Evolutionary conservation across 805 yeast species (phyloP), one percentile per base, ranked within the genome.

Genomic region (Kuraishia cidri): DNA sequence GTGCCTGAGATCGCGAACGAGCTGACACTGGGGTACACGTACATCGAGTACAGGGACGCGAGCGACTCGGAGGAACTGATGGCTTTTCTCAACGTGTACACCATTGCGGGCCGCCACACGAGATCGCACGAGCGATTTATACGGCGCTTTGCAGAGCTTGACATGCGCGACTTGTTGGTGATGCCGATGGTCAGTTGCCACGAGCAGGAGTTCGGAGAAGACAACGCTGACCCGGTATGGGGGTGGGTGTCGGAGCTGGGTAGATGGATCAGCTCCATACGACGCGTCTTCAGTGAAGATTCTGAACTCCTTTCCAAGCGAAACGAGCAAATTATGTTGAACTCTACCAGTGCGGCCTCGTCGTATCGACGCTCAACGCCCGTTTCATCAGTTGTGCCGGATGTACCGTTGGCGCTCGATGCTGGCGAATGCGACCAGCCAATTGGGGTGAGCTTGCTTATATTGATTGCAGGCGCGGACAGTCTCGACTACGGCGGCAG

Each of bases 61-160:
- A 12, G n/a, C 8, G 24, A 27, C 14, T 30, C 32, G 13, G 7
- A 20, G 23, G 33, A 18, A 21, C 26, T 24, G 16, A 34, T 19
- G 5, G 22, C 23, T 6, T 29, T 29, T 17, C n/a, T 34, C 23
- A 34, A 29, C 21, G 21, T 34, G 11, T 29, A 29, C 36, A 34
- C 30, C 4, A 9, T 34, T 10, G 6, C 36, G 3, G 32, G 35
- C 22, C 12, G 19, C 13, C 15, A 4, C 23, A 18, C 11, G 16
- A 13, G n/a, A 9, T 14, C 10, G 11, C 11, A 28, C 6, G 15
- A 7, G 13, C 15, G n/a, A 5, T 19, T 6, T 17, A 6, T 28
- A 22, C 22, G 15, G 12, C 24, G n/a, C 9, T 19, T 28, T 14
- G 9, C 10, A 7, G 7, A 28, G 24, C 6, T 10, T 5, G 24